These are phyloP conservation scores for Rhodotorula toruloides DNA, from an alignment of 768 basidiomycete genomes.

Conservation along the genomic window DNA sequence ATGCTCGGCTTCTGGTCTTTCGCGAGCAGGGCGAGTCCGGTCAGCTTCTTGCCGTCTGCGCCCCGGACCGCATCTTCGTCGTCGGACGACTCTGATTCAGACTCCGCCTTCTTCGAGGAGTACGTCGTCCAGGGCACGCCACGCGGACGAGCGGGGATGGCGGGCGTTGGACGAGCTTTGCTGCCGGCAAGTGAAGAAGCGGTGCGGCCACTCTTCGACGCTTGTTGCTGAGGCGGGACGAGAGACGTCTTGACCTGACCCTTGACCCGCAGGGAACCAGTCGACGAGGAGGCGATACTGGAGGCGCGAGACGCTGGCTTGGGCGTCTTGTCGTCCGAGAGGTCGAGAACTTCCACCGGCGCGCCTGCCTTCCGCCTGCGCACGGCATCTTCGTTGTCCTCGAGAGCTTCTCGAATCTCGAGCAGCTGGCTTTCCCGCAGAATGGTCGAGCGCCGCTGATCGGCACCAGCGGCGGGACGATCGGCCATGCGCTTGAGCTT, in stretches of 20 bases:
- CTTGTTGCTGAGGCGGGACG: slow-evolving; percentile 6
- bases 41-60: slow-evolving; percentile 44
- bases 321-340: slow-evolving; percentile 28
- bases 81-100: slow-evolving; percentile 22
- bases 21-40: slow-evolving; percentile 38
- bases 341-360: slow-evolving; percentile 6
- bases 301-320: not conserved
- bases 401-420: slow-evolving; percentile 36
- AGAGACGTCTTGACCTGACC: slow-evolving; percentile 3
- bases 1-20: slow-evolving; percentile 45
- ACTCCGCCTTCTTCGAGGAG: slow-evolving; percentile 25
- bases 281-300: not conserved
- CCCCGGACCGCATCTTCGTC: slow-evolving; percentile 22
- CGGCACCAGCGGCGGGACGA: not conserved
- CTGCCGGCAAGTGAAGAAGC: not conserved
- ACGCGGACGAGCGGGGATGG: slow-evolving; percentile 8
- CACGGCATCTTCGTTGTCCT: slow-evolving; percentile 19
- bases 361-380: slow-evolving; percentile 8
- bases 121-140: slow-evolving; percentile 40
- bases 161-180: not conserved
- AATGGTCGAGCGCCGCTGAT: slow-evolving; percentile 21
- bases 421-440: slow-evolving; percentile 35
- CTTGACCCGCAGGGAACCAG: slow-evolving; percentile 21
- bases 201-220: no score
- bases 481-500: slow-evolving; percentile 25